Evolutionary conservation across 2,329 filamentous ascomycete genomes (phyloP).

Genomic region (Pseudovirgaria hyperparasitica): DNA sequence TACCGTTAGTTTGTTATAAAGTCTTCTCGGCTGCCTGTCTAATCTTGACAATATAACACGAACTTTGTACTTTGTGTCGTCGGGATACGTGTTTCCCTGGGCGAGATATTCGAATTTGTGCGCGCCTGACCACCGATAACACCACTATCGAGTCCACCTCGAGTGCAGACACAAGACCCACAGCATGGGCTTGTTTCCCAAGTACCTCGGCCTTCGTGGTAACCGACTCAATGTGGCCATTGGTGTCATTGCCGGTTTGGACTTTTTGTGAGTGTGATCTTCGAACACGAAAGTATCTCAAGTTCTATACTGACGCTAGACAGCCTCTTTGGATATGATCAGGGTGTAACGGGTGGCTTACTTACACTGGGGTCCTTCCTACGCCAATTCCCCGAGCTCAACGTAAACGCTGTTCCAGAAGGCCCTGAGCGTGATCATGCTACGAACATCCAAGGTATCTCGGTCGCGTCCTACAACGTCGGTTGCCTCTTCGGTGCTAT

Average conservation of each 20-base stretch:
- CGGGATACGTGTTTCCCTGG: too few species aligned
- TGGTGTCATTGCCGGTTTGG: constrained; percentile 57
- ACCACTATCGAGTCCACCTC: too few species aligned
- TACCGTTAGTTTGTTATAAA: too few species aligned
- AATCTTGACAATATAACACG: too few species aligned
- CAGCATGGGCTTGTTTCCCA: constrained; percentile 6
- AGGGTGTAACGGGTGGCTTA: constrained; percentile 51
- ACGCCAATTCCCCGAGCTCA: constrained; percentile 26
- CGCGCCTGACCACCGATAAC: too few species aligned
- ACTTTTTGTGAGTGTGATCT: constrained; percentile 42
- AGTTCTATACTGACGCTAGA: background rate
- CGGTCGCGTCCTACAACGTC: constrained; percentile 27
- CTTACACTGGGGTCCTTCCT: constrained; percentile 48
- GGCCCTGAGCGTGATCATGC: constrained; percentile 19
- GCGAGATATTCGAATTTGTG: too few species aligned
- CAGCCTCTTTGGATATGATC: constrained; percentile 47
- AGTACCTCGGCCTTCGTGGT: constrained; percentile 55
- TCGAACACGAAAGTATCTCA: background rate
- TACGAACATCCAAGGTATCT: constrained; percentile 31
- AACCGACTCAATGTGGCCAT: constrained; percentile 53
- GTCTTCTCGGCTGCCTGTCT: too few species aligned
- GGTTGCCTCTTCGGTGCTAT: constrained; percentile 34
- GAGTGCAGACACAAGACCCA: too few species aligned
- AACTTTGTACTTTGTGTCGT: too few species aligned
- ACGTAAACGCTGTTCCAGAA: constrained; percentile 22